Percentiles rank a stretch among this genome's conserved stretches.
Conservation (phyloP, 305 asterid species). For the Lippia alba region DNA sequence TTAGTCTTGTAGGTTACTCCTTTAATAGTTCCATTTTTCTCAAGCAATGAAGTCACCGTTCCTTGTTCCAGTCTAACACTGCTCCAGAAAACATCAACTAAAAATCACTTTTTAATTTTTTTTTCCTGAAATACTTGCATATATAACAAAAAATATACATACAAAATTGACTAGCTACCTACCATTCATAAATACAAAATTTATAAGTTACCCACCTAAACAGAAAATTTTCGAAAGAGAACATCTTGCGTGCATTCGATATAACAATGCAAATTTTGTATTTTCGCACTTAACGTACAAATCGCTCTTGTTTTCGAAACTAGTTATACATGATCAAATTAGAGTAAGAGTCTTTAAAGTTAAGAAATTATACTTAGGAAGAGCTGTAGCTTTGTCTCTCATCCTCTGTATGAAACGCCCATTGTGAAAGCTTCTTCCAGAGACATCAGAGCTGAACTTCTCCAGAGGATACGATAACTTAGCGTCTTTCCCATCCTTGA, state of each 20-base stretch:
- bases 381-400: slow-evolving; percentile 80
- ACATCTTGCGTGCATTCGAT: no score
- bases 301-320: slow-evolving; percentile 17
- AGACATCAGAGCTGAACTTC: slow-evolving; percentile 56
- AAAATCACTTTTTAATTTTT: not conserved
- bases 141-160: no score
- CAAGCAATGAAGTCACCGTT: slow-evolving; percentile 74
- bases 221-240: no score
- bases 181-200: not conserved
- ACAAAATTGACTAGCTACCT: no score
- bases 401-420: slow-evolving; percentile 80
- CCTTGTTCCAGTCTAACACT: slow-evolving; percentile 81
- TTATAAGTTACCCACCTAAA: not conserved
- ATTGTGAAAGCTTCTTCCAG: slow-evolving; percentile 80
- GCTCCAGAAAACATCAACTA: slow-evolving; percentile 27
- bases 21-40: slow-evolving; percentile 61
- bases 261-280: not conserved
- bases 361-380: slow-evolving; percentile 57
- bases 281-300: not conserved
- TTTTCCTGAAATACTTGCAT: not conserved
- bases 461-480: slow-evolving; percentile 74
- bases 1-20: slow-evolving; percentile 80
- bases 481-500: slow-evolving; percentile 63
- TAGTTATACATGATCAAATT: not conserved
- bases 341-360: not conserved